Percentiles rank a stretch among this genome's conserved stretches.
Conservation (phyloP, 202 grass and related monocot genomes). For the Zoysia matrella region DNA sequence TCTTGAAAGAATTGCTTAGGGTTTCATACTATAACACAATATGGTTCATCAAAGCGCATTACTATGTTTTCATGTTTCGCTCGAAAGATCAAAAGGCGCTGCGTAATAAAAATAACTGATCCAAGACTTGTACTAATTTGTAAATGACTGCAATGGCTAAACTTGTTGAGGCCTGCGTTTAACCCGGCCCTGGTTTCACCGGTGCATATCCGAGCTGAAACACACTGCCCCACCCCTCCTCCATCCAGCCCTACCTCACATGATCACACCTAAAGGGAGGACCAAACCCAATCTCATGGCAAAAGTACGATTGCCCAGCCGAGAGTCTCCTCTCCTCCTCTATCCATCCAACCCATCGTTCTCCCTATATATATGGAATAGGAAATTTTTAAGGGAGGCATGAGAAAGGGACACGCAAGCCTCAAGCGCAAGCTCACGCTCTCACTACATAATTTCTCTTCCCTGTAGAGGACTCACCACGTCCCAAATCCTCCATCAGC, state of each 20-base stretch:
- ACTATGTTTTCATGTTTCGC: neutral
- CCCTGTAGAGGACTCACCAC: constrained; percentile 16
- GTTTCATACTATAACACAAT: neutral
- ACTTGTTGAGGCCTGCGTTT: neutral
- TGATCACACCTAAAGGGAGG: constrained; percentile 56
- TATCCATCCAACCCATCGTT: constrained; percentile 36
- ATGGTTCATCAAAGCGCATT: neutral
- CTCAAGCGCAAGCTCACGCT: constrained; percentile 30
- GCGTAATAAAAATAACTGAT: neutral
- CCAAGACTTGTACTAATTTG: neutral
- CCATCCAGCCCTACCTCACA: constrained; percentile 61
- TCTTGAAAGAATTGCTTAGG: neutral
- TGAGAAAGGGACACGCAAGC: constrained; percentile 54
- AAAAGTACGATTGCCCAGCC: constrained; percentile 39
- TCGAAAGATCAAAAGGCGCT: neutral
- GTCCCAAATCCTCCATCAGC: neutral
- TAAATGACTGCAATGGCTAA: neutral
- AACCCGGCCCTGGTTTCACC: neutral
- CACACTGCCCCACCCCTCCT: constrained; percentile 37
- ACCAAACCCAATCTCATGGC: constrained; percentile 51
- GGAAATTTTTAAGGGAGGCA: constrained; percentile 44
- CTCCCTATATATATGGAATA: constrained; percentile 61
- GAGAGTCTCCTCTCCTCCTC: constrained; percentile 35
- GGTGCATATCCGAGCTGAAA: constrained; percentile 44
- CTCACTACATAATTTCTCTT: constrained; percentile 2